These are phyloP conservation scores for Margaritispora aquatica DNA, from an alignment of 495 filamentous ascomycete genomes.

Conservation along the genomic window DNA sequence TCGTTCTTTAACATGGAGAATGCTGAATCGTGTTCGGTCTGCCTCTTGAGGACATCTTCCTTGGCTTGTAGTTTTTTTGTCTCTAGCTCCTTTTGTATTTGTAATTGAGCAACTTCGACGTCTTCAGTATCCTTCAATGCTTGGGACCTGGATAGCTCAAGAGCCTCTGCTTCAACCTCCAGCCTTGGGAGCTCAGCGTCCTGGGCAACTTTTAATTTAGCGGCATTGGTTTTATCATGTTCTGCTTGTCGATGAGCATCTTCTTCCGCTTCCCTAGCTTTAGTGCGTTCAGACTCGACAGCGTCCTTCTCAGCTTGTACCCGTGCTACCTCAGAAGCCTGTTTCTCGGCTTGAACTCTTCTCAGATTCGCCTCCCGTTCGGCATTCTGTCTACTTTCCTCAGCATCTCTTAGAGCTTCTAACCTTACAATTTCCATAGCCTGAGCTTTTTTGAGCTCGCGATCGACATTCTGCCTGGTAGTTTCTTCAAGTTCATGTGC, in stretches of 20 bases:
- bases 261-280: not conserved
- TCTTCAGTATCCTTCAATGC: not conserved
- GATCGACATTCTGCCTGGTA: not conserved
- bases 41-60: not conserved
- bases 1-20: not conserved
- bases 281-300: not conserved
- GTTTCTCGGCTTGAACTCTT: not conserved
- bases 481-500: not conserved
- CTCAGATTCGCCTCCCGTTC: not conserved
- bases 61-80: not conserved
- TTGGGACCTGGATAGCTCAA: not conserved
- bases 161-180: not conserved
- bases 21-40: not conserved
- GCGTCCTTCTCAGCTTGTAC: too few species aligned
- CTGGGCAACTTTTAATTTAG: not conserved
- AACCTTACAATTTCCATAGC: not conserved
- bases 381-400: not conserved
- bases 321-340: not conserved
- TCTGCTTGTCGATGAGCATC: not conserved
- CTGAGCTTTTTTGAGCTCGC: not conserved
- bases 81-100: not conserved
- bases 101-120: not conserved
- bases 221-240: not conserved
- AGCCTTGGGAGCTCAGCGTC: not conserved
- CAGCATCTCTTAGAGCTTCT: not conserved